Base-by-base conservation (phyloP, 2,329 filamentous ascomycete genomes). In the Cadophora malorum region DNA sequence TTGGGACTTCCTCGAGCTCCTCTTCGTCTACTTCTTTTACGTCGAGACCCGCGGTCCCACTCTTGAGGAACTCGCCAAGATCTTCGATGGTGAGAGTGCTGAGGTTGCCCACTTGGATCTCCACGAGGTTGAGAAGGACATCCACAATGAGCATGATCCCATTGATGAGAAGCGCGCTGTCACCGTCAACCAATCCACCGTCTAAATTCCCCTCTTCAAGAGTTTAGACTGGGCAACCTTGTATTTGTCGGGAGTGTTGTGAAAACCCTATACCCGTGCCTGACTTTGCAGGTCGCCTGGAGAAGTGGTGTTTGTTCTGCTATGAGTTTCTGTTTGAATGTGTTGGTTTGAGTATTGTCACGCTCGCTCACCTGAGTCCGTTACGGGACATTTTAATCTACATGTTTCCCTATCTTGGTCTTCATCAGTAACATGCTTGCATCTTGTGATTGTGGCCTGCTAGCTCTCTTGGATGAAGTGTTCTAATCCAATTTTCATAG, bases 41-140 rank as follows among this genome's bases (percentile, higher is more conserved):
- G 84, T 90, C 66, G 90, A 93, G 80, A 92, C 90, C 21, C 88
- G 87, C 74, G 89, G 90, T 3, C 88, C 88, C 0, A 91, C 89
- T 1, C 86, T 92, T 0, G 90, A 92, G 76, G 88, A 91, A 76
- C 85, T 91, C 70, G 87, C 89, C 58, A 85, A 86, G 74, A 90
- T 92, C 76, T 92, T 92, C 74, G 90, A 92, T 73, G 90, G 88
- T 49, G 85, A 88, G 33, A 81, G 85, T 41, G 86, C 85, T 9
- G 66, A 71, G 61, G 83, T 86, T 14, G 84, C 82, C 7, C 82
- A 85, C 71, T 81, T 88, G 69, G 83, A 87, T 75, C 78, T 88
- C 55, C 79, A 82, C 33, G 82, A 86, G 75, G 82, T 87, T 53
- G 83, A 86, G 72, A 87, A 87, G 79, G 85, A 87, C 73, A 23